Evolutionary conservation across 2,329 filamentous ascomycete genomes (phyloP), one percentile per base, ranked within the genome.

Genomic region (Epichloe uncinata): DNA sequence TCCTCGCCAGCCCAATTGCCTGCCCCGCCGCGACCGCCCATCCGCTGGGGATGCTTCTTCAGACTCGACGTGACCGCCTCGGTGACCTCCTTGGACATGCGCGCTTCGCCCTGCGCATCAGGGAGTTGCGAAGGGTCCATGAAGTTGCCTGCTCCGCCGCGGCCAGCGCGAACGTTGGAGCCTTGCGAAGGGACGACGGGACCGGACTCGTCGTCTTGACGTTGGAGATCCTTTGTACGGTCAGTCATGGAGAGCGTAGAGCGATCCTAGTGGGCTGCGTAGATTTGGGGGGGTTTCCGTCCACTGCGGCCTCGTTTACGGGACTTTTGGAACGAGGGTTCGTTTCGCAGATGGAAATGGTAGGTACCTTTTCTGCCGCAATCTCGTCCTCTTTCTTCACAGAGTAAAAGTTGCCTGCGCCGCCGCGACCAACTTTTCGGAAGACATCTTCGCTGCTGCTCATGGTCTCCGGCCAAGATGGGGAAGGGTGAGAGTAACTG

Each of bases 351-450:
- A 30, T 30, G 26, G 20, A 13, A 26, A 6, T 11, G 16, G 2
- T 11, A 11, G 11, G 46, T 50, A 47, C 42, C 43, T 42, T 48
- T 42, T 49, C 26, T 37, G 37, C 35, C 4, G 61, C 58, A 43
- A 63, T 68, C 33, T 75, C 70, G 30, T 77, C 69, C 26, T 74
- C 62, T 52, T 79, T 71, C 55, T 73, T 69, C 54, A 74, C 70
- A 58, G 69, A 69, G 58, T 73, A 73, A 61, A 81, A 81, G 64
- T 84, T 84, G 48, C 81, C 81, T 5, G 79, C 79, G 46, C 81
- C 81, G 48, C 81, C 81, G 45, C 81, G 75, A 50, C 81, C 80
- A 41, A 74, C 70, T 52, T 70, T 71, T 55, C 70, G 69, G 55
- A 74, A 75, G 47, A 68, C 68, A 57, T 75, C 75, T 51, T 60